Base-by-base conservation (phyloP, 176 grass and related monocot genomes). In the Triticum monococcum region DNA sequence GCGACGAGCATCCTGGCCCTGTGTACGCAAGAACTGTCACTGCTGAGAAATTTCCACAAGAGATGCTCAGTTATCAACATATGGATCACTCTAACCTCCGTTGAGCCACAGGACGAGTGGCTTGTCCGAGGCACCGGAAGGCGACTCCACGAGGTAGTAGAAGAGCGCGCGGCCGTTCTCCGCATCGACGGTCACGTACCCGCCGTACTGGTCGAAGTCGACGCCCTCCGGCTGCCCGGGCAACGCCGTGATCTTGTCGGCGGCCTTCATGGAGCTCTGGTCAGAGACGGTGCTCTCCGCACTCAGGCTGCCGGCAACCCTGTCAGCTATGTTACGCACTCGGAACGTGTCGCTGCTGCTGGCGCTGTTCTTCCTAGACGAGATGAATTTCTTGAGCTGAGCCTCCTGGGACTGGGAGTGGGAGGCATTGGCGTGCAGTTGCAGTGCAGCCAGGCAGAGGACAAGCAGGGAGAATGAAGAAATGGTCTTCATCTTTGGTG, bases 101-200 rank as follows among this genome's bases (percentile, higher is more conserved):
- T 94, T 94, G 3, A 94, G 88, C 92, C 92, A 94, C 33, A 94
- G 26, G 18, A 94, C 79, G 5, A 94, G 86, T 3, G 92, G 92
- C 23, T 92, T 92, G 5, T 80, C 12, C 5, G 83, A 46, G 5
- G 86, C 50, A 32, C 72, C 17, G 12, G 26, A 0, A 7, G 82
- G 79, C 1, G 86, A 41, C 28, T 93, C 92, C 2, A 83, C 86
- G 17, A 93, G 86, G 63, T 93, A 93, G 78, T 91, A 93, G 86
- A 93, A 91, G 36, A 93, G 83, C 0, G 89, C 81, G 28, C 86
- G 84, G 14, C 89, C 88, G 1, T 73, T 88, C 9, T 56, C 6
- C 40, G 54, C 37, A 4, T 89, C 75, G 4, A 93, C 86, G 18
- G 89, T 91, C 4, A 91, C 79, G 24, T 91, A 86, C 24, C 92